Percentiles rank a stretch among this genome's conserved stretches.
Conservation (phyloP, 2,329 filamentous ascomycete genomes). For the Cordyceps cateniannulata region DNA sequence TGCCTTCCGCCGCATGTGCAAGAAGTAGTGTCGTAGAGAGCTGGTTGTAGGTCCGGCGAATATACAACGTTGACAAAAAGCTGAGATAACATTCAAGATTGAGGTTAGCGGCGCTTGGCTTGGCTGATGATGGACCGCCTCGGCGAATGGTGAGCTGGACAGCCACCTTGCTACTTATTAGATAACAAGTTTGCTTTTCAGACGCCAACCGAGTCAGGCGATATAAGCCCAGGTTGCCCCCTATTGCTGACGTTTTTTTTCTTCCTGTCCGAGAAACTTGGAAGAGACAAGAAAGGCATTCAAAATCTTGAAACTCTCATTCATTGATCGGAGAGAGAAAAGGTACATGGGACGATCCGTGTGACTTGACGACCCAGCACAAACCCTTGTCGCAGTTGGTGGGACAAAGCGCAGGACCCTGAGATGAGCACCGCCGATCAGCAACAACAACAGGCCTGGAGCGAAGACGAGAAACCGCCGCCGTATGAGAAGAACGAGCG, state of each 20-base stretch:
- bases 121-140: background rate
- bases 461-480: background rate
- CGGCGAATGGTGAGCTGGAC: constrained; percentile 1
- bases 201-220: background rate
- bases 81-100: background rate
- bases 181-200: background rate
- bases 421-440: background rate
- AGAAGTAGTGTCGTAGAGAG: background rate
- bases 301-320: too few relatives aligned
- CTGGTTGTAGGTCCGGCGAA: background rate
- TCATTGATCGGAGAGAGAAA: too few relatives aligned
- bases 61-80: background rate
- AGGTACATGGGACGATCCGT: background rate
- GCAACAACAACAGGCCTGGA: background rate
- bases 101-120: background rate
- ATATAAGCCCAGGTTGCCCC: constrained; percentile 1
- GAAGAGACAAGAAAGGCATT: background rate
- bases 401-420: background rate
- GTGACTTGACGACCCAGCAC: background rate
- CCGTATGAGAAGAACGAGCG: constrained; percentile 9
- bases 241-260: background rate
- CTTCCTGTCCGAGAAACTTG: background rate
- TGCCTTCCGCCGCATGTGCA: constrained; percentile 14
- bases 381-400: background rate
- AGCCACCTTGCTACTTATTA: background rate